Evolutionary conservation across 2,329 filamentous ascomycete species (phyloP).

Genomic region (Clarireedia sp.): DNA sequence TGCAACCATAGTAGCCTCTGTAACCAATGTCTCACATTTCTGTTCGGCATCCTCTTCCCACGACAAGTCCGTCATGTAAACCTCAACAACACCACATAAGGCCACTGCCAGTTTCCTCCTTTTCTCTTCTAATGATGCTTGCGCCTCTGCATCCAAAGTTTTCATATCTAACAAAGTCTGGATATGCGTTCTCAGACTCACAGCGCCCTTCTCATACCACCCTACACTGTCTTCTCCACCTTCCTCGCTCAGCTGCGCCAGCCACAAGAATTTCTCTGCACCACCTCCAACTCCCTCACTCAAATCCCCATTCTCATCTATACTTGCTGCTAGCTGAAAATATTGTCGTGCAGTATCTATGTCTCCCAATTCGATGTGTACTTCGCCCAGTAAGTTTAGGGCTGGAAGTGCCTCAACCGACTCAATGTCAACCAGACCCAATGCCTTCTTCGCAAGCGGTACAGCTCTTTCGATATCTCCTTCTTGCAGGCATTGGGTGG

Average conservation of each 20-base stretch:
- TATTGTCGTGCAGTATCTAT: constrained; percentile 63
- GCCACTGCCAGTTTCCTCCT: constrained; percentile 77
- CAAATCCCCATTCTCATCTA: constrained; percentile 68
- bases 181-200: constrained; percentile 64
- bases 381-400: constrained; percentile 30
- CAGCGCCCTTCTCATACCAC: constrained; percentile 65
- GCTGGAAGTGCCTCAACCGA: constrained; percentile 26
- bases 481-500: constrained; percentile 26
- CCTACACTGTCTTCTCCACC: constrained; percentile 56
- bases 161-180: constrained; percentile 48
- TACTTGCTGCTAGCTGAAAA: constrained; percentile 64
- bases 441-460: constrained; percentile 24
- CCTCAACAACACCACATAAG: constrained; percentile 89
- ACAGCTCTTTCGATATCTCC: constrained; percentile 27
- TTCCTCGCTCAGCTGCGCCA: constrained; percentile 78
- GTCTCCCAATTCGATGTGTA: constrained; percentile 46
- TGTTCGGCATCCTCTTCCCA: constrained; percentile 87
- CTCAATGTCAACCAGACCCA: constrained; percentile 19
- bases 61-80: constrained; percentile 98
- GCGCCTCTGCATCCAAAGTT: constrained; percentile 35
- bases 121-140: constrained; percentile 54
- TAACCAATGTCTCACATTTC: constrained; percentile 80
- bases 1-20: constrained; percentile 79
- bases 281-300: constrained; percentile 70
- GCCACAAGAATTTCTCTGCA: constrained; percentile 88